These are phyloP conservation scores for Austroboletus niveus DNA, from an alignment of 1,284 basidiomycete species.

Conservation along the genomic window DNA sequence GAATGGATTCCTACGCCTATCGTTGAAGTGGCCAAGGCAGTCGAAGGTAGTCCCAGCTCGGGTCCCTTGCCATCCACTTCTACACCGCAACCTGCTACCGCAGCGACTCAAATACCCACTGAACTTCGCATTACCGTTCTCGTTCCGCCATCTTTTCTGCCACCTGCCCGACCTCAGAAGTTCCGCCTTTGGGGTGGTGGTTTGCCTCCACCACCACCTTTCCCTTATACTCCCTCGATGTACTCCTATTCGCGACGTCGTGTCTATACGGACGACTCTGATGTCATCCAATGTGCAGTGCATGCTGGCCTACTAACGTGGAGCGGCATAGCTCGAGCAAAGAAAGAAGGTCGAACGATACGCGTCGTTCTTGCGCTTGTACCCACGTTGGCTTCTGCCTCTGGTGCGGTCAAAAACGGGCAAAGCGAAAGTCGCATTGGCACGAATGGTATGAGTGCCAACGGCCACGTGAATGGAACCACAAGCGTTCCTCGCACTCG, in stretches of 20 bases:
- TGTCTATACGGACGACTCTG: constrained; percentile 74
- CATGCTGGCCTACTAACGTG: constrained; percentile 66
- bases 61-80: constrained; percentile 5
- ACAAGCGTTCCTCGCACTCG: constrained; percentile 30
- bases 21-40: constrained; percentile 15
- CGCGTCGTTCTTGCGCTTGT: constrained; percentile 46
- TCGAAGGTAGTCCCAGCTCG: constrained; percentile 7
- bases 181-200: constrained; percentile 71
- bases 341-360: constrained; percentile 52
- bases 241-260: constrained; percentile 36
- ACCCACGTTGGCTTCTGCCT: constrained; percentile 32
- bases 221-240: constrained; percentile 26
- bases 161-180: constrained; percentile 45
- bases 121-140: constrained; percentile 62
- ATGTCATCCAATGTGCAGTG: constrained; percentile 70
- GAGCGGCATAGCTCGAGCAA: constrained; percentile 52
- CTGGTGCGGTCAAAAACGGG: constrained; percentile 26
- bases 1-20: constrained; percentile 32
- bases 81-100: constrained; percentile 11
- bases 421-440: constrained; percentile 13
- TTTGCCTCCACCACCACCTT: constrained; percentile 39
- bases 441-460: constrained; percentile 14
- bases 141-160: constrained; percentile 59
- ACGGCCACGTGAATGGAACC: constrained; percentile 32
- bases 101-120: constrained; percentile 18